phyloP scores from a whole-genome alignment of 495 filamentous ascomycete species.

The Penicillium riverlandense region DNA sequence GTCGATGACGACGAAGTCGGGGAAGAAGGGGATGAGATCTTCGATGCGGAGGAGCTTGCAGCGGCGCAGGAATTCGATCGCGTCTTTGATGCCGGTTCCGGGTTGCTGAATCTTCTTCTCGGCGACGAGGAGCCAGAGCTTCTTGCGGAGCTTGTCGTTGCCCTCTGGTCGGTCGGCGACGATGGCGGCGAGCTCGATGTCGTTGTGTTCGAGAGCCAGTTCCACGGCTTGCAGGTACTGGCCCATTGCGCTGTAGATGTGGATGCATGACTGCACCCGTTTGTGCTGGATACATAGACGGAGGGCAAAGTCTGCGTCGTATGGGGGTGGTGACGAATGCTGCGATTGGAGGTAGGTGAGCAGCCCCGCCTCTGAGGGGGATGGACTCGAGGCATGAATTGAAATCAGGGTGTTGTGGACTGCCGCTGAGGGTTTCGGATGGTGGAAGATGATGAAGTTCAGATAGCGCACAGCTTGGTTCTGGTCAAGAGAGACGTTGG shows the following conservation, averaged over 20 bases:
- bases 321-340: constrained; percentile 64
- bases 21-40: constrained; percentile 96
- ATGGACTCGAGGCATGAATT: constrained; percentile 84
- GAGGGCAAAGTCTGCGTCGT: constrained; percentile 96
- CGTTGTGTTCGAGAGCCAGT: constrained; percentile 78
- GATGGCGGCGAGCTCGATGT: constrained; percentile 80
- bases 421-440: constrained; percentile 75
- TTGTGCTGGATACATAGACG: constrained; percentile 90
- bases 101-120: constrained; percentile 82
- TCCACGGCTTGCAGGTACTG: constrained; percentile 90
- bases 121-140: constrained; percentile 89
- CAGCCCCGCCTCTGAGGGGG: constrained; percentile 73
- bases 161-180: constrained; percentile 82
- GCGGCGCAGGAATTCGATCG: constrained; percentile 86
- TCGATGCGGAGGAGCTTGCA: constrained; percentile 92
- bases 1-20: constrained; percentile 97
- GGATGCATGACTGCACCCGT: constrained; percentile 85
- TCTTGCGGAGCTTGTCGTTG: constrained; percentile 76
- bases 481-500: constrained; percentile 43
- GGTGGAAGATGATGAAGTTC: constrained; percentile 84
- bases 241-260: constrained; percentile 93
- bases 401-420: constrained; percentile 96
- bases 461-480: constrained; percentile 96
- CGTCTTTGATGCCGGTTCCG: constrained; percentile 78
- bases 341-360: constrained; percentile 80